A percentile compares a stretch with the other conserved stretches of the same genome.
phyloP scores from a whole-genome alignment of 331 rosid genomes.

The Quercus phellos region DNA sequence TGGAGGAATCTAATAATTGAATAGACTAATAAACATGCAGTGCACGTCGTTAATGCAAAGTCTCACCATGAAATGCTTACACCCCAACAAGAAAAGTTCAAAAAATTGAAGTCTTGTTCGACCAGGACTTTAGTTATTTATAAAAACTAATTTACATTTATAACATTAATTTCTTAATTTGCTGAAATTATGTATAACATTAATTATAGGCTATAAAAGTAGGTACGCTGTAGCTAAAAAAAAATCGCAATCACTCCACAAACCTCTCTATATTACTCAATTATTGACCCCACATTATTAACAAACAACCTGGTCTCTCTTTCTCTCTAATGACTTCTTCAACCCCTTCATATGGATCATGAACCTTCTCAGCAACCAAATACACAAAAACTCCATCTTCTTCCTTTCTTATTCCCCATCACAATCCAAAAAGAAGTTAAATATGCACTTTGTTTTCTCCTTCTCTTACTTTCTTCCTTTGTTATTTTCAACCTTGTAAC shows the following conservation, averaged over 20 bases:
- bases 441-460: conserved; percentile 35
- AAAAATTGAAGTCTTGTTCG: no score
- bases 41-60: background rate
- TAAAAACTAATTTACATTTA: no score
- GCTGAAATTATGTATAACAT: no score
- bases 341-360: conserved; percentile 36
- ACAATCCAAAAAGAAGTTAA: conserved; percentile 40
- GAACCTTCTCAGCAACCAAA: conserved; percentile 7
- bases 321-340: conserved; percentile 12
- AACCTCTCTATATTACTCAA: background rate
- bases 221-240: background rate
- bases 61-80: no score
- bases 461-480: conserved; percentile 35
- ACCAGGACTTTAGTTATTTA: no score
- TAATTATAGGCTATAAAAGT: background rate
- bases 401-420: background rate
- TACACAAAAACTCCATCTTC: conserved; percentile 7
- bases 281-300: background rate
- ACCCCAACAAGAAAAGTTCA: no score
- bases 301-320: background rate
- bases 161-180: no score
- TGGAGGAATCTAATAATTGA: no score
- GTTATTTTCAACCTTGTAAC: conserved; percentile 24
- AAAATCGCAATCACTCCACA: background rate
- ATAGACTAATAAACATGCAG: background rate